Base-by-base conservation (phyloP, 768 basidiomycete genomes). In the Crepidotus variabilis region DNA sequence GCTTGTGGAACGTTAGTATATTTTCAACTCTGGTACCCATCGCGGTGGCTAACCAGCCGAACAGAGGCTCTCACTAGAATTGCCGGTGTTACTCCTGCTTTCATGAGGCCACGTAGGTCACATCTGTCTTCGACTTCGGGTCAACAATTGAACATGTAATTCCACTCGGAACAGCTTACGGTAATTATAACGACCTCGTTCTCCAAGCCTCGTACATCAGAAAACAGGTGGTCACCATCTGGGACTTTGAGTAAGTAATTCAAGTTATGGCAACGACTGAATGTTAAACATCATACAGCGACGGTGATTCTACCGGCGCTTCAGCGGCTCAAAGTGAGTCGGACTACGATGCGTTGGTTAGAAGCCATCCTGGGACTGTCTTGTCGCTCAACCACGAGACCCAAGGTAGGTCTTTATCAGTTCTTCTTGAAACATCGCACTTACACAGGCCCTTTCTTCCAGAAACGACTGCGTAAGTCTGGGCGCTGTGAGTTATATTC, bases 131-230 rank as follows among this genome's bases (percentile, higher is more conserved):
- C 11, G 18, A 52, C 16, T 36, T 49, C 21, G 33, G 13, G 22
- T 9, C 7, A 7, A 20, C 32, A 22, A 36, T 14, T 21, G 43
- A 21, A 5, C 9, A 47, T 23, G 43, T 8, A 4, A 8, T 3
- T 33, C 24, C 9, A 43, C 52, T 14, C 49, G 54, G 21, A 49
- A 10, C 23, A 76, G 72, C 78, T 6, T 80, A 74, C 58, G 78
- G 79, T 9, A 73, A 65, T 60, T 78, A 76, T 66, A 80, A 82
- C 59, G 64, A 78, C 60, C 71, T 76, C n/a, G 79, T 79, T 13
- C 71, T 70, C 6, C 68, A 73, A 63, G 76, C 67, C 14, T 65
- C 76, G 0, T 58, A 50, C 22, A 53, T 67, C 21, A 68, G 73
- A n/a, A 69, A 69, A 2, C 75, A 77, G 54, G 69, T 69, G 5